phyloP scores from a whole-genome alignment of 2,329 filamentous ascomycete genomes.

The Calonectria leucothoes region DNA sequence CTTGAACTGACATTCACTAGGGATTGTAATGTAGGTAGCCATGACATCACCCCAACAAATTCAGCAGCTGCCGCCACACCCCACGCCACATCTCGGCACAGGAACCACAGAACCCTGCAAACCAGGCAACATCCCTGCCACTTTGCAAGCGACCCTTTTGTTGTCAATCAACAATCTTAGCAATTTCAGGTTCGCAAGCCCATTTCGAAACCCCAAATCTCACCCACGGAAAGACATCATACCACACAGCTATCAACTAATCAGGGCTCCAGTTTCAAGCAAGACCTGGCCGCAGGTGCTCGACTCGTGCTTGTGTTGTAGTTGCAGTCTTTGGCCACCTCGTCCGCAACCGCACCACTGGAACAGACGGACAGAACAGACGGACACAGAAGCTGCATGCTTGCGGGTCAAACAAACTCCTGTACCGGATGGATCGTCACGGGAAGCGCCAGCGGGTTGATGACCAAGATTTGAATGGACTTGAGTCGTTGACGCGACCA shows the following conservation, averaged over 20 bases:
- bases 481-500: conserved; percentile 48
- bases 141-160: neutral
- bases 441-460: conserved; percentile 46
- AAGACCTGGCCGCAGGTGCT: neutral
- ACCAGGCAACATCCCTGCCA: neutral
- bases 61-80: neutral
- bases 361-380: neutral
- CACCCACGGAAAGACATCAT: neutral
- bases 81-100: neutral
- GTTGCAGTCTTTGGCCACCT: neutral
- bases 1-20: too few relatives aligned
- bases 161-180: neutral
- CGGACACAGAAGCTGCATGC: neutral
- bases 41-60: neutral
- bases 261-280: neutral
- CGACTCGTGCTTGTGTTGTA: neutral
- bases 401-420: neutral
- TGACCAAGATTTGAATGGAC: conserved; percentile 23
- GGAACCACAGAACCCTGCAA: neutral
- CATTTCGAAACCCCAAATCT: neutral
- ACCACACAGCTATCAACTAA: neutral
- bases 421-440: conserved; percentile 43
- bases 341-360: neutral
- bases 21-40: too few relatives aligned
- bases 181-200: neutral